Evolutionary conservation across 768 basidiomycete genomes (phyloP).

Genomic region (Porpolomopsis calyptriformis): DNA sequence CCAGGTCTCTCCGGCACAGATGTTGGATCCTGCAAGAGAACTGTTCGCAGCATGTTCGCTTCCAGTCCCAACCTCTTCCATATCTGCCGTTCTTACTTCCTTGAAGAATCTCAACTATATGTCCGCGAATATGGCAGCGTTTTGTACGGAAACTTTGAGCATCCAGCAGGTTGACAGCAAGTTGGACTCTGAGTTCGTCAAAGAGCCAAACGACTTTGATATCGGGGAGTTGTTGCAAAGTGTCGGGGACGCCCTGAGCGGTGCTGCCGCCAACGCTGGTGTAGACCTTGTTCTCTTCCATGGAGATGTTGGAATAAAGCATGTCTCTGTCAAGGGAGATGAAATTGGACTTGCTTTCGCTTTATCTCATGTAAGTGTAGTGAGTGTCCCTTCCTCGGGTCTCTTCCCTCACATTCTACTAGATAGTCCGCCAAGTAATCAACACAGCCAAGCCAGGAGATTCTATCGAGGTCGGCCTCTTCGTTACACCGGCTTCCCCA

Average conservation of each 20-base stretch:
- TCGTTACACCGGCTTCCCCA: conserved; percentile 29
- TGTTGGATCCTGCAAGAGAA: conserved; percentile 88
- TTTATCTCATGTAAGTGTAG: conserved; percentile 65
- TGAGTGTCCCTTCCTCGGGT: conserved; percentile 7
- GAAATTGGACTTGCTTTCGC: conserved; percentile 77
- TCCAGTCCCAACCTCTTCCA: conserved; percentile 75
- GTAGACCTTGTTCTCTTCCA: conserved; percentile 89
- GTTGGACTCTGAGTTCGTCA: conserved; percentile 6
- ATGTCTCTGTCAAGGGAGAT: conserved; percentile 75
- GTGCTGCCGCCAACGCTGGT: conserved; percentile 69
- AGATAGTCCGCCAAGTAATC: conserved; percentile 83
- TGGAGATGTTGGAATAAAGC: conserved; percentile 79
- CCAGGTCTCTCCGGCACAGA: conserved; percentile 80
- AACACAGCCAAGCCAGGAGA: conserved; percentile 60
- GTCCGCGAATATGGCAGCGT: conserved; percentile 68
- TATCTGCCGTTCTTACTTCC: conserved; percentile 80
- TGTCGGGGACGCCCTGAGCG: conserved; percentile 80
- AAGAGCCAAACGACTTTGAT: conserved; percentile 64
- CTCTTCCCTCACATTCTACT: conserved; percentile 12
- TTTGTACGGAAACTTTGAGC: conserved; percentile 25
- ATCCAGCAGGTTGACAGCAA: conserved; percentile 7
- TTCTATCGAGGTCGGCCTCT: conserved; percentile 76
- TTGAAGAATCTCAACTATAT: conserved; percentile 94
- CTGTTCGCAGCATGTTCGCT: conserved; percentile 85
- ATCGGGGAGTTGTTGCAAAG: conserved; percentile 85